phyloP scores from a whole-genome alignment of 179 eudicot species.

The Beta macrorhiza region DNA sequence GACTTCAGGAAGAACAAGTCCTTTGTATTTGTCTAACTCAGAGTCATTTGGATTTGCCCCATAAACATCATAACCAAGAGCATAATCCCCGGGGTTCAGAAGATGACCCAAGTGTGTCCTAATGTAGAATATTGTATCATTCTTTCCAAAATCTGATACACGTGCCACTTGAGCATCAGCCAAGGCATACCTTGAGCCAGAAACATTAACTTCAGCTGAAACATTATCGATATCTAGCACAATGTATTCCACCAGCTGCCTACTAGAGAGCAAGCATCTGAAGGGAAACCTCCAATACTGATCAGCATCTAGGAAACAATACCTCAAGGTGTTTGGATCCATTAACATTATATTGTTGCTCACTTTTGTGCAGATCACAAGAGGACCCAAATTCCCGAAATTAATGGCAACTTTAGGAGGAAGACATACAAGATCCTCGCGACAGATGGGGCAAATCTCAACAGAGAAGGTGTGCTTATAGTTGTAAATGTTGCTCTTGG shows the following conservation, averaged over 20 bases:
- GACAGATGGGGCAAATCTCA: conserved; percentile 56
- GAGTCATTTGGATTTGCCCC: conserved; percentile 52
- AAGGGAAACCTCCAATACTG: conserved; percentile 61
- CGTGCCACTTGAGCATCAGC: conserved; percentile 70
- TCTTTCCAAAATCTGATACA: conserved; percentile 56
- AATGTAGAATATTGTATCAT: conserved; percentile 46
- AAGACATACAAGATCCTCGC: conserved; percentile 61
- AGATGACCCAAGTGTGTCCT: conserved; percentile 67
- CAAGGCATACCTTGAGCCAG: conserved; percentile 53
- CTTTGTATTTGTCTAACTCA: conserved; percentile 50
- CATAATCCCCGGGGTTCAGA: conserved; percentile 54
- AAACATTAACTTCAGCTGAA: conserved; percentile 39
- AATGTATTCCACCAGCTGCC: conserved; percentile 63
- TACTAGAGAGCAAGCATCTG: conserved; percentile 42
- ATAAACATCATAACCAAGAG: conserved; percentile 63
- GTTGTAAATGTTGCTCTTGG: conserved; percentile 48
- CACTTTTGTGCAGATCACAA: conserved; percentile 60
- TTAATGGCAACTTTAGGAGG: conserved; percentile 45
- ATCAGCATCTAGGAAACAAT: conserved; percentile 53
- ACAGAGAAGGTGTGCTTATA: conserved; percentile 51
- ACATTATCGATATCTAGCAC: conserved; percentile 49
- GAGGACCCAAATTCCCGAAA: conserved; percentile 57
- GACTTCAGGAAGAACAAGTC: conserved; percentile 52
- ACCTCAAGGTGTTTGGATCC: conserved; percentile 56
- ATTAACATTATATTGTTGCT: conserved; percentile 44